phyloP scores from a whole-genome alignment of 2,329 filamentous ascomycete species.

The Cytospora piceae region DNA sequence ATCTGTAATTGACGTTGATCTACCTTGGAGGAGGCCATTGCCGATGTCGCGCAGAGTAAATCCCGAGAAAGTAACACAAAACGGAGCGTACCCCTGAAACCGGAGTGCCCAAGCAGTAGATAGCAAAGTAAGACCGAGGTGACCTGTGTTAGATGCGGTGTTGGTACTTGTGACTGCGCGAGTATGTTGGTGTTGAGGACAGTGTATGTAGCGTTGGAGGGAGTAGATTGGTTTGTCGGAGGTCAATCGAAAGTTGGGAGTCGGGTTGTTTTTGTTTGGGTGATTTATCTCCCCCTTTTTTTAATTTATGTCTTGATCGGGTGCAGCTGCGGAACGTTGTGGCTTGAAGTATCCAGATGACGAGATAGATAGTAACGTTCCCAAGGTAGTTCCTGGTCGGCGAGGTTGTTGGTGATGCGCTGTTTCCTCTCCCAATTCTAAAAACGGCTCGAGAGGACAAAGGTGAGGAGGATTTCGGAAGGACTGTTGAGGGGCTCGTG shows the following conservation, averaged over 20 bases:
- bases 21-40: slow-evolving; percentile 69
- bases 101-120: slow-evolving; percentile 9
- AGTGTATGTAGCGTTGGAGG: slow-evolving; percentile 12
- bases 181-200: slow-evolving; percentile 14
- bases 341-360: slow-evolving; percentile 23
- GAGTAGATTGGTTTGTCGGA: slow-evolving; percentile 11
- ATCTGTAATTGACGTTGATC: slow-evolving; percentile 32
- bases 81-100: slow-evolving; percentile 14
- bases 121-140: slow-evolving; percentile 31
- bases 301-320: slow-evolving; percentile 5
- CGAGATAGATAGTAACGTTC: slow-evolving; percentile 7
- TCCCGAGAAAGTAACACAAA: slow-evolving; percentile 36
- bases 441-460: slow-evolving; percentile 11
- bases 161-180: slow-evolving; percentile 5
- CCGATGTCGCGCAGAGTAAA: slow-evolving; percentile 40
- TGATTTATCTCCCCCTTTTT: slow-evolving; percentile 14
- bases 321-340: slow-evolving; percentile 22
- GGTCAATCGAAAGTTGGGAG: slow-evolving; percentile 13
- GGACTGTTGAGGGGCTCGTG: slow-evolving; percentile 18
- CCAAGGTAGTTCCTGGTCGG: slow-evolving; percentile 16
- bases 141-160: slow-evolving; percentile 9
- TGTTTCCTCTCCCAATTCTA: not conserved
- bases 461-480: slow-evolving; percentile 11
- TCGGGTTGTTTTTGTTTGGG: slow-evolving; percentile 17
- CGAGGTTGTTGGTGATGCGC: slow-evolving; percentile 7